Conservation (phyloP, 1,284 basidiomycete genomes). For the Ustilago tritici region DNA sequence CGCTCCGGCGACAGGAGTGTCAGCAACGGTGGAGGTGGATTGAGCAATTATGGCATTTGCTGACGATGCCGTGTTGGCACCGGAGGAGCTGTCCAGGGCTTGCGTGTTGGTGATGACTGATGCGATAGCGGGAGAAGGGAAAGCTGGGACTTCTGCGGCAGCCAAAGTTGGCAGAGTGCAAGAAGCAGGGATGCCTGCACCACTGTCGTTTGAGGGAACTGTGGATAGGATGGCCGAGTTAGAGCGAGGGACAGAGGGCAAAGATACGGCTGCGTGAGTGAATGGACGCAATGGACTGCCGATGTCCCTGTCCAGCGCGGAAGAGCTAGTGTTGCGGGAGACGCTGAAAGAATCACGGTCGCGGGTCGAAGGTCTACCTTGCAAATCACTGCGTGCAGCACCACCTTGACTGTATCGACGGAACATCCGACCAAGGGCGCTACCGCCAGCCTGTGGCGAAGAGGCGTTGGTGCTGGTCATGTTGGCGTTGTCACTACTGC, state of each 20-base stretch:
- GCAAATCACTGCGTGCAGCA: conserved; percentile 20
- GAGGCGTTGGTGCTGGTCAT: conserved; percentile 30
- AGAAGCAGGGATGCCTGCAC: conserved; percentile 9
- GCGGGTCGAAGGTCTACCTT: conserved; percentile 24
- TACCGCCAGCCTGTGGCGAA: conserved; percentile 13
- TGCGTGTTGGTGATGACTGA: background rate
- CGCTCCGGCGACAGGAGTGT: conserved; percentile 14
- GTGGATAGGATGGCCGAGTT: conserved; percentile 15
- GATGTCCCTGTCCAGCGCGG: conserved; percentile 24
- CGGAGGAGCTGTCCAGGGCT: background rate
- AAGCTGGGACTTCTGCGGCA: conserved; percentile 9
- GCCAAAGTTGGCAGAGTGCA: conserved; percentile 26
- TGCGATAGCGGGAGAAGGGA: conserved; percentile 4
- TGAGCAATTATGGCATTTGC: conserved; percentile 2
- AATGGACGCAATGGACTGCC: conserved; percentile 24
- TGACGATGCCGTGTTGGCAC: conserved; percentile 13
- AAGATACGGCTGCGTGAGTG: conserved; percentile 7
- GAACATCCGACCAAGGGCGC: conserved; percentile 61
- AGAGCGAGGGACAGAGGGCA: conserved; percentile 27
- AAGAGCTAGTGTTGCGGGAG: conserved; percentile 32
- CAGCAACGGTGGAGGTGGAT: conserved; percentile 6
- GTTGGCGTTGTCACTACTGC: background rate
- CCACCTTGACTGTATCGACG: conserved; percentile 59
- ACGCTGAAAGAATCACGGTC: conserved; percentile 27
- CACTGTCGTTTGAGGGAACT: conserved; percentile 12